Evolutionary conservation across 495 filamentous ascomycete species (phyloP).

Genomic region (Hypoxylon perforatum): DNA sequence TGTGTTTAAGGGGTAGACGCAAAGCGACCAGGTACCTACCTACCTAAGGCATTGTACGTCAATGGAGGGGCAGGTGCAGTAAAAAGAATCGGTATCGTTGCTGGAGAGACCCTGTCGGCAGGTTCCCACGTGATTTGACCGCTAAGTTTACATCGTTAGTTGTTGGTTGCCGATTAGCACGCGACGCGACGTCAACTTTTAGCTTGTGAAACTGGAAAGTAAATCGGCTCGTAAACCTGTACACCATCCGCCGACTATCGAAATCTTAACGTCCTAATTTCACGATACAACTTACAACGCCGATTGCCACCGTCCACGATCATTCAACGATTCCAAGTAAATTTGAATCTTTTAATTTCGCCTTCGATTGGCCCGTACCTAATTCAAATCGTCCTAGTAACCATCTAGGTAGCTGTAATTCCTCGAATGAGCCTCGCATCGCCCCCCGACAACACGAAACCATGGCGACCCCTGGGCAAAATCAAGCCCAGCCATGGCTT

Average conservation of each 20-base stretch:
- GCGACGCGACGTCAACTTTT: constrained; percentile 1
- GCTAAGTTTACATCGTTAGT: background rate
- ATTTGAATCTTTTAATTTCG: background rate
- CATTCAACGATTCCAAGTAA: background rate
- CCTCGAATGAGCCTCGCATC: constrained; percentile 26
- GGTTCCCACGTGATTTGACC: background rate
- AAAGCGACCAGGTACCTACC: background rate
- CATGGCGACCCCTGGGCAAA: constrained; percentile 43
- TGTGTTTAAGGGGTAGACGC: background rate
- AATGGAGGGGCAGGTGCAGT: background rate
- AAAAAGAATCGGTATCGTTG: background rate
- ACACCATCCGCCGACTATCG: background rate
- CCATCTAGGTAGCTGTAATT: background rate
- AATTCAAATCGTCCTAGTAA: background rate
- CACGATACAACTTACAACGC: background rate
- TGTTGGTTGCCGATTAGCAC: background rate
- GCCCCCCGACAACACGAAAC: constrained; percentile 3
- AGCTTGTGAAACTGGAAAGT: background rate
- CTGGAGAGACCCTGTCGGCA: background rate
- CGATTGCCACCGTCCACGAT: background rate
- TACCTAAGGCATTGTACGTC: background rate
- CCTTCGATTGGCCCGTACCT: background rate
- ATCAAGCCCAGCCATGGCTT: constrained; percentile 29
- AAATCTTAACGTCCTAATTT: background rate
- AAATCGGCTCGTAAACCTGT: background rate